Base-by-base conservation (phyloP, 208 protist species). In the Perkinsela sp. region DNA sequence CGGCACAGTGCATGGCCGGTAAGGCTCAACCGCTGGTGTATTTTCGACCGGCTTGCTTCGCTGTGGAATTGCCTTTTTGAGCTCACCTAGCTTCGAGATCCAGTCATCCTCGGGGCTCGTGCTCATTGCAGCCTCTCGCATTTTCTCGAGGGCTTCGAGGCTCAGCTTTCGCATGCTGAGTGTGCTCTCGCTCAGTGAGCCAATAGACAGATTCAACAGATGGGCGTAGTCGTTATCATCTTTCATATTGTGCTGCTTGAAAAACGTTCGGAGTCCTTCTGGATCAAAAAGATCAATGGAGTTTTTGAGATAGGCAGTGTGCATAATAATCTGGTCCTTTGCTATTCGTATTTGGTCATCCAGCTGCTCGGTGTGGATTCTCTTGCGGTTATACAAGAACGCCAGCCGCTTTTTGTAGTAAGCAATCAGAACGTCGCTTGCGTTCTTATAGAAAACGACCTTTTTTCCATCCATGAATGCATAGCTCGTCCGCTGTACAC, bases 271-370 rank as follows among this genome's bases (percentile, higher is more conserved):
- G 22, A 57, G 22, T 22, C 40, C 40, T 6, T 22, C 22, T 57
- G 40, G 22, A 6, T 57, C 40, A 57, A 57, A n/a, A 22, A 57
- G 40, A 6, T 57, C 40, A 22, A 22, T n/a, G 13, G 40, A n/a
- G 40, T 77, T 73, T 75, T 98, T 89, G 76, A 98, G 99, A 29
- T 96, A 81, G 67, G 94, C 88, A 81, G 98, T 97, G 80, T 99
- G 98, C 29, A 85, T 91, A 0, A 81, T 84, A 66, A 85, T 81
- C 48, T 97, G 76, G 32, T 80, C 86, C 57, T 82, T 73, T 16
- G 70, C 73, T 32, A 98, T 80, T 75, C 95, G 90, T 67, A 98
- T 83, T 70, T 81, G 76, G 68, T 96, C 89, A 70, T 89, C 77
- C 31, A 97, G 72, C 72, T 82, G 80, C 70, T 57, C 40, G 40